phyloP scores from a whole-genome alignment of 192 early-diverging fungal genomes.

The Bifiguratus adelaidae region DNA sequence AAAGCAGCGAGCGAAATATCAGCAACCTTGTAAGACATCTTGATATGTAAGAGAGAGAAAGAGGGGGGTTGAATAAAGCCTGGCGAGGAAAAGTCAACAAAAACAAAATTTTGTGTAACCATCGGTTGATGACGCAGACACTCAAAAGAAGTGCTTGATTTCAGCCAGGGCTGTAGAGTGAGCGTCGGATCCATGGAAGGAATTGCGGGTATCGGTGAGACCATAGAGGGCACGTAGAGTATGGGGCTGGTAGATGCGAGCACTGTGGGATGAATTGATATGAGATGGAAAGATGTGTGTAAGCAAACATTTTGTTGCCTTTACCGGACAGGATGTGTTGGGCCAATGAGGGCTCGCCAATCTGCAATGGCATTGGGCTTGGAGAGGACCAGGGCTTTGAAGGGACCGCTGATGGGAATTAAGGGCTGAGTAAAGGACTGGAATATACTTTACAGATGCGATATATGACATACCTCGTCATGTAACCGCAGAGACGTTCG shows the following conservation, averaged over 20 bases:
- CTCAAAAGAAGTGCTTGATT: too few species aligned
- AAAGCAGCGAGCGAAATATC: slow-evolving; percentile 92
- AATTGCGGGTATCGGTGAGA: slow-evolving; percentile 64
- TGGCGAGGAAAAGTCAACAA: neutral
- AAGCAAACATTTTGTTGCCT: neutral
- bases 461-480: slow-evolving; percentile 37
- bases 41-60: slow-evolving; percentile 3
- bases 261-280: slow-evolving; percentile 18
- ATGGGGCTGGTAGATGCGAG: slow-evolving; percentile 37
- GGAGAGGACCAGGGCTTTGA: slow-evolving; percentile 46
- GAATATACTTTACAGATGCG: neutral
- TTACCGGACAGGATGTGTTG: slow-evolving; percentile 56
- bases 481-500: slow-evolving; percentile 57
- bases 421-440: neutral
- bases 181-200: slow-evolving; percentile 65
- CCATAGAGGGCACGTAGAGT: slow-evolving; percentile 52
- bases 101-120: slow-evolving; percentile 6
- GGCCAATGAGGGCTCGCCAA: slow-evolving; percentile 55
- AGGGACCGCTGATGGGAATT: slow-evolving; percentile 32
- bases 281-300: neutral
- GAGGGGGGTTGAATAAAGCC: neutral
- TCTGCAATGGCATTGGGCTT: slow-evolving; percentile 42
- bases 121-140: too few species aligned
- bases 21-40: slow-evolving; percentile 46
- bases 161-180: too few species aligned